These are phyloP conservation scores for Pittosporum tobira DNA, from an alignment of 129 eudicot species.

Conservation along the genomic window DNA sequence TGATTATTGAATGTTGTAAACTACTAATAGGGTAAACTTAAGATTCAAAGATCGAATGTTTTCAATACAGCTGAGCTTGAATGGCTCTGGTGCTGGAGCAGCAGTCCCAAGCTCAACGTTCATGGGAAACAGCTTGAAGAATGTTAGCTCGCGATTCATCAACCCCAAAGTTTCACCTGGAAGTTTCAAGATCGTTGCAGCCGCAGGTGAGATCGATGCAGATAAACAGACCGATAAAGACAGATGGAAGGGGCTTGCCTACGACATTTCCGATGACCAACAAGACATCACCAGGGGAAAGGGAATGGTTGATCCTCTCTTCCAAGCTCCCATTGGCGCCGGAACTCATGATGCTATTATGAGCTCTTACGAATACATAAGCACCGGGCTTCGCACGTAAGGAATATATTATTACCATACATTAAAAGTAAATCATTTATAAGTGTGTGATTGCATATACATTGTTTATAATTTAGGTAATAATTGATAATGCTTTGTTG, in stretches of 20 bases:
- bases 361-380: slow-evolving; percentile 70
- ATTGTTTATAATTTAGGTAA: no score
- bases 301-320: slow-evolving; percentile 72
- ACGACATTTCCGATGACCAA: slow-evolving; percentile 73
- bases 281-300: slow-evolving; percentile 85
- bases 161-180: slow-evolving; percentile 19
- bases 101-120: slow-evolving; percentile 55
- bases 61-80: slow-evolving; percentile 47
- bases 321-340: slow-evolving; percentile 68
- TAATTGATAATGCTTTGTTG: no score
- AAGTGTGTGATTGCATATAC: no score
- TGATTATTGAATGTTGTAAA: no score
- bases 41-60: neutral
- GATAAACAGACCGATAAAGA: slow-evolving; percentile 60
- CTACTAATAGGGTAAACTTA: no score
- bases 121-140: slow-evolving; percentile 62
- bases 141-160: slow-evolving; percentile 32
- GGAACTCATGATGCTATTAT: slow-evolving; percentile 74
- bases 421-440: no score
- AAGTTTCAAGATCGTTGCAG: slow-evolving; percentile 37
- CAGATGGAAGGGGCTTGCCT: slow-evolving; percentile 66
- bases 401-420: neutral
- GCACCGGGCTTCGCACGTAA: slow-evolving; percentile 72
- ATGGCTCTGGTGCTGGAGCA: slow-evolving; percentile 32
- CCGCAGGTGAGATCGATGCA: no score